Evolutionary conservation across 1,284 basidiomycete species (phyloP).

Genomic region (Ceratobasidium sp.): DNA sequence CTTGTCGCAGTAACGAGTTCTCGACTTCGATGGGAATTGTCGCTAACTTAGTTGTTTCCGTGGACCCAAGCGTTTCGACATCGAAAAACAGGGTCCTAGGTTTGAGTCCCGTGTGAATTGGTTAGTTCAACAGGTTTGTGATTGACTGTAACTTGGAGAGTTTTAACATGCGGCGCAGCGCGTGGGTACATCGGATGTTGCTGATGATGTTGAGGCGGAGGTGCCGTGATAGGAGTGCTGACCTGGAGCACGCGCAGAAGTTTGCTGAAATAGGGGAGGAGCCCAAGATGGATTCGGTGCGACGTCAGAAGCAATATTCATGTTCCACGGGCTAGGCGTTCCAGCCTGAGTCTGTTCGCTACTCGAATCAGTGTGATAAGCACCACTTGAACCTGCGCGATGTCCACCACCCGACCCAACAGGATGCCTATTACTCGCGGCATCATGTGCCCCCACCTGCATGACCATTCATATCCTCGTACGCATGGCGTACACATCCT

Average conservation of each 20-base stretch:
- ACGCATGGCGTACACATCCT: constrained; percentile 13
- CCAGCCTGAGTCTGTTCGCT: constrained; percentile 13
- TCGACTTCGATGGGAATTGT: no score
- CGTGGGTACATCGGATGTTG: constrained; percentile 45
- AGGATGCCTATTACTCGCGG: not conserved
- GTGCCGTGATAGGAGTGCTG: constrained; percentile 38
- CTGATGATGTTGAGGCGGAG: constrained; percentile 47
- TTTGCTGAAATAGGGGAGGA: constrained; percentile 46
- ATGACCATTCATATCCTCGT: not conserved
- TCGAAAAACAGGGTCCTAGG: no score
- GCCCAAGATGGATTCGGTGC: constrained; percentile 14
- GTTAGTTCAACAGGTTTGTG: no score
- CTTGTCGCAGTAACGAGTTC: no score
- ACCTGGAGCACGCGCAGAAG: constrained; percentile 42
- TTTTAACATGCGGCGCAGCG: no score
- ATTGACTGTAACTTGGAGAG: no score
- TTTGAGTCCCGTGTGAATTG: no score
- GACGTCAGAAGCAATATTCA: not conserved
- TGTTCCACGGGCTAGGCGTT: constrained; percentile 1
- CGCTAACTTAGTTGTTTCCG: no score
- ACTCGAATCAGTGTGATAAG: constrained; percentile 11
- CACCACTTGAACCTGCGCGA: not conserved
- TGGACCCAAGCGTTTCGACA: no score
- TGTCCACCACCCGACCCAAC: not conserved
- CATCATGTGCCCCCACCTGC: not conserved